Base-by-base conservation (phyloP, 139 green algal species). In the Picocystis salinarum region DNA sequence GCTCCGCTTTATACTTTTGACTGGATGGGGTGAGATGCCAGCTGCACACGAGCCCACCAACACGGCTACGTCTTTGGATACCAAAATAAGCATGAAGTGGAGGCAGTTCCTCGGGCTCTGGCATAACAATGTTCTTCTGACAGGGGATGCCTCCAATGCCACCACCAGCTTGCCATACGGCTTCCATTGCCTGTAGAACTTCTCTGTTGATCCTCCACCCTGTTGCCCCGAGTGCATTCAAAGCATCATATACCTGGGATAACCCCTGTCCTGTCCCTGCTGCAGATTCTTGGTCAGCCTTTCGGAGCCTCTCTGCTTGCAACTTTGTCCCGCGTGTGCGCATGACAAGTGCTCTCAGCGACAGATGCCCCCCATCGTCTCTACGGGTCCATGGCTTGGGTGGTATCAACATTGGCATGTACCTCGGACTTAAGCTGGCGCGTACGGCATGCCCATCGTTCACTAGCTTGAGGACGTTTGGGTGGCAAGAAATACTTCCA, bases 331-430 rank as follows among this genome's bases (percentile, higher is more conserved):
- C 60, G 5, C 58, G 45, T 7, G 46, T 60, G 44, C 73, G 65
- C 67, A 81, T 79, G 28, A 66, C 50, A 6, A 60, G 26, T 29
- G 20, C 18, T 25, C 28, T 20, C 25, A 30, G 23, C 12, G 24
- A 20, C 4, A 90, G 50, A 45, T 80, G 53, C 28, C 69, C 80
- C 0, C 79, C 80, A 1, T 15, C 12, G n/a, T 71, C 64, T 37
- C 56, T 46, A 5, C 33, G 12, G 1, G 23, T 50, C 80, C 80
- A 92, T 12, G 74, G 74, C 26, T 62, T 52, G 4, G 80, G 76
- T 24, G 66, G 67, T 3, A 90, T 48, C 33, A 89, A 28, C 75
- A 86, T 89, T 19, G 79, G 79, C 54, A 66, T 47, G 46, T 64
- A 71, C 29, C 49, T 41, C 2, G 61, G 58, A 28, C 58, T 59